Evolutionary conservation across 768 basidiomycete species (phyloP), one percentile per base, ranked within the genome.

Genomic region (Chiua virens): DNA sequence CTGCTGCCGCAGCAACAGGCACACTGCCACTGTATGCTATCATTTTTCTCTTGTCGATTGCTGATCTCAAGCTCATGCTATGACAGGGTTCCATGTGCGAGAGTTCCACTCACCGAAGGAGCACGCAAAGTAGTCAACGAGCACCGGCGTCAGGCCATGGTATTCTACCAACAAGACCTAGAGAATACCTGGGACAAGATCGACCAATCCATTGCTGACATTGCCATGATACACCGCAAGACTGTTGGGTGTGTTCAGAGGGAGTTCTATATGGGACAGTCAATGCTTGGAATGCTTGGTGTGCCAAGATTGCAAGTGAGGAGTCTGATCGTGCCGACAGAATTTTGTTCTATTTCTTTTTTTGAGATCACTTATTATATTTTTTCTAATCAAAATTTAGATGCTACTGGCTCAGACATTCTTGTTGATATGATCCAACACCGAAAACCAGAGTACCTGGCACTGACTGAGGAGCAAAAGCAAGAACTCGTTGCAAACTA

Each of bases 231-330:
- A 6, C 36, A 44, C 39, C 15, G 35, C 21, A 50, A 44, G 36
- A 50, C 27, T 32, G 5, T 44, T 17, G 34, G 18, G 1, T 13
- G 7, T n/a, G 41, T 49, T 10, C n/a, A 42, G 21, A 42, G 21
- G 38, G 38, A 39, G 38, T 10, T 39, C 21, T 10, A 39, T 11
- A 39, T 39, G 38, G 38, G 38, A 39, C 38, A 11, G 38, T 42
- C 32, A 49, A 15, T 20, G 5, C 48, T 11, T 49, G 48, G 48
- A 49, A 49, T 15, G 34, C 48, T 20, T 39, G 38, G 21, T 39
- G 20, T 39, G 38, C 38, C 20, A 39, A 39, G 21, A 22, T 39
- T 21, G 10, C 10, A 10, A 8, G 9, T 2, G 11, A 39, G 38
- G 21, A 39, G 21, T 39, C 38, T 11, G 8, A 8, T 21, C 20